Conservation (phyloP, 2,329 filamentous ascomycete genomes). For the Catunica adiposa region DNA sequence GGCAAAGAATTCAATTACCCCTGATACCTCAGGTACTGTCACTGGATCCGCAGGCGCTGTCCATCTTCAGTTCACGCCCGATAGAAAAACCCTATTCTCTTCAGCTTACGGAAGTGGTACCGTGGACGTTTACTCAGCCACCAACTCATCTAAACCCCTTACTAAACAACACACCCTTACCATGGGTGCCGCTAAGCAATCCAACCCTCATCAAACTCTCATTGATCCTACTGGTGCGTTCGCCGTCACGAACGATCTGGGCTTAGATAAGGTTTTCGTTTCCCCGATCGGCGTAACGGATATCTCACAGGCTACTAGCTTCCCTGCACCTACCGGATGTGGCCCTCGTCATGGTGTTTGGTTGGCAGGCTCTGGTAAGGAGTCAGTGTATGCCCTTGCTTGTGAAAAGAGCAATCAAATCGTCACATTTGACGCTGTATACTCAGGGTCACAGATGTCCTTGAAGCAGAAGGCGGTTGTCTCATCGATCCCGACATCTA, state of each 20-base stretch:
- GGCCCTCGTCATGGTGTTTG: constrained; percentile 31
- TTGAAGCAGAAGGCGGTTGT: neutral
- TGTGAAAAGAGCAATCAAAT: constrained; percentile 15
- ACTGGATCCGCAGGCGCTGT: constrained; percentile 21
- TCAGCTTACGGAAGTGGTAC: constrained; percentile 13
- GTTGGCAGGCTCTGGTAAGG: neutral
- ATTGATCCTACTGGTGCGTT: constrained; percentile 33
- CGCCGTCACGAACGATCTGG: constrained; percentile 33
- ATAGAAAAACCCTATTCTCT: constrained; percentile 2
- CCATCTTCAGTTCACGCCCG: constrained; percentile 17
- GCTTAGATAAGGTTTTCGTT: constrained; percentile 30
- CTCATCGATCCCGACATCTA: neutral
- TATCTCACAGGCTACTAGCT: constrained; percentile 23
- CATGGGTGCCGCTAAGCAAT: constrained; percentile 20
- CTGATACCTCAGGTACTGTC: constrained; percentile 24
- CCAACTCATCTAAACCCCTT: constrained; percentile 18
- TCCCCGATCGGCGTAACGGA: constrained; percentile 28
- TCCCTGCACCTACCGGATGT: constrained; percentile 23
- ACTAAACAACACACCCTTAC: constrained; percentile 13
- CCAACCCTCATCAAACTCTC: constrained; percentile 32
- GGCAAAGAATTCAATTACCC: constrained; percentile 18
- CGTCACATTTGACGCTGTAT: constrained; percentile 18
- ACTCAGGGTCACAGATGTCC: constrained; percentile 19
- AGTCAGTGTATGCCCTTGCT: constrained; percentile 15
- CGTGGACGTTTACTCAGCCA: constrained; percentile 21